Percentiles rank a stretch among this genome's conserved stretches.
These are phyloP conservation scores for Myriosclerotinia scirpicola DNA, from an alignment of 2,329 filamentous ascomycete genomes.

Conservation along the genomic window DNA sequence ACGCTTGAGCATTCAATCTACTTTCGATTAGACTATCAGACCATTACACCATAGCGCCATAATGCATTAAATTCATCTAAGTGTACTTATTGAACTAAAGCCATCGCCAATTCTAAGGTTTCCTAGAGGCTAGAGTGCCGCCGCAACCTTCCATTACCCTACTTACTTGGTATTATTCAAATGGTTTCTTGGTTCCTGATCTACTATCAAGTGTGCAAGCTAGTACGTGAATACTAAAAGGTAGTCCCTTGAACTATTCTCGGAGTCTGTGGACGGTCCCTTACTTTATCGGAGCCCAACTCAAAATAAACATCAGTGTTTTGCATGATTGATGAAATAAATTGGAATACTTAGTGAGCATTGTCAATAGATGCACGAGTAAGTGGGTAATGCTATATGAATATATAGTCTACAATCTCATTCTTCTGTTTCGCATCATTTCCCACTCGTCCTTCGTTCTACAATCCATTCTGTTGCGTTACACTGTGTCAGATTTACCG, in stretches of 20 bases:
- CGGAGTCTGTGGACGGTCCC: background rate
- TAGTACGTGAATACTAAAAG: background rate
- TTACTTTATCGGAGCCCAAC: background rate
- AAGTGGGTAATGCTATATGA: conserved; percentile 2
- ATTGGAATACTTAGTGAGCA: background rate
- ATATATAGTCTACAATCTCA: background rate
- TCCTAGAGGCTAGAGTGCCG: background rate
- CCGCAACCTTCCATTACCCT: background rate
- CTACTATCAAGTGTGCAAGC: background rate
- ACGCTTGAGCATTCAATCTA: background rate
- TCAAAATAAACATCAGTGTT: background rate
- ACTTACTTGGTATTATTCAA: background rate
- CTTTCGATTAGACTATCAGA: background rate
- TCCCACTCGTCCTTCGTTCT: background rate
- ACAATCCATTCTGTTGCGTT: background rate
- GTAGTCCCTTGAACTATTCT: background rate
- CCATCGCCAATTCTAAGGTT: background rate
- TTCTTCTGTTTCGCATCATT: background rate
- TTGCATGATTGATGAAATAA: background rate
- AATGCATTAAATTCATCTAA: background rate
- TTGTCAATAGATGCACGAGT: background rate
- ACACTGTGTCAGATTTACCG: conserved; percentile 2
- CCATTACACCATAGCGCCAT: background rate
- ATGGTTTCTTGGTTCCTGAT: background rate
- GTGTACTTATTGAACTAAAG: conserved; percentile 2